These are phyloP conservation scores for Botrytis aclada DNA, from an alignment of 2,329 filamentous ascomycete genomes.

Conservation along the genomic window DNA sequence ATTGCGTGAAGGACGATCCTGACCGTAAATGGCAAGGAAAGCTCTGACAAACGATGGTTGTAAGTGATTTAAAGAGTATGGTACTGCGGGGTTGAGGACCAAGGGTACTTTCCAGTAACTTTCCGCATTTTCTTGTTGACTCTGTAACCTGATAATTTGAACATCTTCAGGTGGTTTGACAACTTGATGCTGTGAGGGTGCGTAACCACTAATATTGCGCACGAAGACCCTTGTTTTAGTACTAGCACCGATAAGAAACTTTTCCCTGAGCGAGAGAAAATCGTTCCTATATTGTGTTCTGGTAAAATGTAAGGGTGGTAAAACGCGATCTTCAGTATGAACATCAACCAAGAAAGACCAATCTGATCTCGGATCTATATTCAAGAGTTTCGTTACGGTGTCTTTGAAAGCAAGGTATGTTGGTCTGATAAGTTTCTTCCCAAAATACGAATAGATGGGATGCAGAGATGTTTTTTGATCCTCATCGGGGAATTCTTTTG, in stretches of 20 bases:
- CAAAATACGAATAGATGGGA: slow-evolving; percentile 15
- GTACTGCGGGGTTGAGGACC: background rate
- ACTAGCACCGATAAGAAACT: background rate
- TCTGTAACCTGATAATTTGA: background rate
- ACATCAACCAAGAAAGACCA: slow-evolving; percentile 16
- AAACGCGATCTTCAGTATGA: background rate
- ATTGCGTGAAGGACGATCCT: slow-evolving; percentile 18
- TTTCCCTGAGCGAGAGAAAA: slow-evolving; percentile 3
- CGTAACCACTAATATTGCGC: background rate
- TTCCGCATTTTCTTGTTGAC: background rate
- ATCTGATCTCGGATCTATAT: slow-evolving; percentile 12
- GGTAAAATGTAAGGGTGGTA: background rate
- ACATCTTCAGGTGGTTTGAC: slow-evolving; percentile 4
- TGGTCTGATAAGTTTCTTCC: background rate
- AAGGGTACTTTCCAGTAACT: slow-evolving; percentile 31
- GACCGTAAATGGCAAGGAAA: background rate
- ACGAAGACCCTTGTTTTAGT: background rate
- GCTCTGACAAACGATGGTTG: slow-evolving; percentile 20
- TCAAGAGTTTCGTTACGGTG: slow-evolving; percentile 9
- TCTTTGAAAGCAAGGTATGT: slow-evolving; percentile 11
- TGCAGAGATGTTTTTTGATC: background rate
- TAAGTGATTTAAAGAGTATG: slow-evolving; percentile 28
- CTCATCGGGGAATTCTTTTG: slow-evolving; percentile 6
- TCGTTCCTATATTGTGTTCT: slow-evolving; percentile 9
- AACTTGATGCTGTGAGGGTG: background rate